Percentiles rank a stretch among this genome's conserved stretches.
phyloP scores from a whole-genome alignment of 73 alveolate species.

The Paramecium bursaria region DNA sequence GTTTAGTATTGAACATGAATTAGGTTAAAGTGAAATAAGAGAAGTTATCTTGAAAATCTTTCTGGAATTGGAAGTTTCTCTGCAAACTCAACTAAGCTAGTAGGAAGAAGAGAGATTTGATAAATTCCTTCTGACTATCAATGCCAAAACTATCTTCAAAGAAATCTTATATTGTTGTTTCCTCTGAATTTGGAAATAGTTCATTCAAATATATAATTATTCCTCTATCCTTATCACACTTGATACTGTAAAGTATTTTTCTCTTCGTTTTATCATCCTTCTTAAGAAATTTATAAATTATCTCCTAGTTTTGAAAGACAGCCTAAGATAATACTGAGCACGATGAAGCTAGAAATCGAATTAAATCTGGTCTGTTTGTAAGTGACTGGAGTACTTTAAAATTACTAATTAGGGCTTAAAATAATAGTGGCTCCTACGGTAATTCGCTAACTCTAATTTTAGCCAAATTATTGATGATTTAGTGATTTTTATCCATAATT shows the following conservation, averaged over 20 bases:
- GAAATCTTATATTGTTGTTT: background rate
- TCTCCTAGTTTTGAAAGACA: slow-evolving; percentile 37
- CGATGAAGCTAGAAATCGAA: background rate
- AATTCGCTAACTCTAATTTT: slow-evolving; percentile 36
- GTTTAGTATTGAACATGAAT: background rate
- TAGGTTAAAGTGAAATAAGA: background rate
- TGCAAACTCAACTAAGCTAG: slow-evolving; percentile 14
- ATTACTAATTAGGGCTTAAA: no score
- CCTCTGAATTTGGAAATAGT: background rate
- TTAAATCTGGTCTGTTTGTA: slow-evolving; percentile 22
- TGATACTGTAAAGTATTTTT: background rate
- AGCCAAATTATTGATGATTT: background rate
- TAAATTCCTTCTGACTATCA: slow-evolving; percentile 18
- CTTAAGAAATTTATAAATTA: background rate
- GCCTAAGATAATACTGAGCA: slow-evolving; percentile 33
- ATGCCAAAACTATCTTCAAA: slow-evolving; percentile 13
- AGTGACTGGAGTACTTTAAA: no score
- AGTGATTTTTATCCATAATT: background rate
- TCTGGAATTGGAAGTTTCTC: slow-evolving; percentile 11
- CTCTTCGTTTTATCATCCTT: background rate
- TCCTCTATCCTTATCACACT: slow-evolving; percentile 6
- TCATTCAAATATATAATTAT: slow-evolving; percentile 3
- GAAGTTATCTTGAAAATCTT: slow-evolving; percentile 34
- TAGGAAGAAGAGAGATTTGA: slow-evolving; percentile 8
- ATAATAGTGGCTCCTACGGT: no score